phyloP scores from a whole-genome alignment of 179 eudicot species.

The Beta corolliflora region DNA sequence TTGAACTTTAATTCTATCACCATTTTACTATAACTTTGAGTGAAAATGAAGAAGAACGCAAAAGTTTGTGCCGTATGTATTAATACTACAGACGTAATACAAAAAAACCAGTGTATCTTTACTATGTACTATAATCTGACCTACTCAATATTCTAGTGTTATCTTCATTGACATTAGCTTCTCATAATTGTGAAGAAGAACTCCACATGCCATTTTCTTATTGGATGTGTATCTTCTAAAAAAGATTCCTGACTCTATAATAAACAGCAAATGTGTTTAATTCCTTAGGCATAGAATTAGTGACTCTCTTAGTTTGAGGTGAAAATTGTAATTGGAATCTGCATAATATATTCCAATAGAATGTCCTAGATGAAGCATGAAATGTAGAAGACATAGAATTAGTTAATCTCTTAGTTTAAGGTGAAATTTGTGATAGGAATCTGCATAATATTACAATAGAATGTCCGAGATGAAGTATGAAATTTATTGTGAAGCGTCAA shows the following conservation, averaged over 20 bases:
- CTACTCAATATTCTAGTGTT: slow-evolving; percentile 38
- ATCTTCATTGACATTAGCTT: slow-evolving; percentile 25
- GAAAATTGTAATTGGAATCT: background rate
- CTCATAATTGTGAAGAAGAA: slow-evolving; percentile 19
- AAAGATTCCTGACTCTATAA: slow-evolving; percentile 23
- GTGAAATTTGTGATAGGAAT: background rate
- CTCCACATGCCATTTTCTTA: slow-evolving; percentile 29
- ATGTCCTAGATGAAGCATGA: no score
- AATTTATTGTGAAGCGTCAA: background rate
- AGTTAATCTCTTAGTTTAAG: no score
- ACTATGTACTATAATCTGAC: slow-evolving; percentile 26
- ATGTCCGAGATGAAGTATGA: background rate
- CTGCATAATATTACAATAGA: background rate
- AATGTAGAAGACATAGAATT: background rate
- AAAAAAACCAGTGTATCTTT: slow-evolving; percentile 17
- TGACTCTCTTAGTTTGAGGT: background rate
- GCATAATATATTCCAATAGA: no score
- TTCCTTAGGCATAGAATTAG: slow-evolving; percentile 1
- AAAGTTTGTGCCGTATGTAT: background rate
- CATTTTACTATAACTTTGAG: background rate
- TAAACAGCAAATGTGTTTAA: slow-evolving; percentile 15
- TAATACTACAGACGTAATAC: slow-evolving; percentile 1
- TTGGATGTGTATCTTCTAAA: slow-evolving; percentile 28
- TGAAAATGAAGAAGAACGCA: background rate
- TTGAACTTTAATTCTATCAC: background rate